Evolutionary conservation across 2,329 filamentous ascomycete species (phyloP), one percentile per base, ranked within the genome.

Genomic region (Elsinoe australis): DNA sequence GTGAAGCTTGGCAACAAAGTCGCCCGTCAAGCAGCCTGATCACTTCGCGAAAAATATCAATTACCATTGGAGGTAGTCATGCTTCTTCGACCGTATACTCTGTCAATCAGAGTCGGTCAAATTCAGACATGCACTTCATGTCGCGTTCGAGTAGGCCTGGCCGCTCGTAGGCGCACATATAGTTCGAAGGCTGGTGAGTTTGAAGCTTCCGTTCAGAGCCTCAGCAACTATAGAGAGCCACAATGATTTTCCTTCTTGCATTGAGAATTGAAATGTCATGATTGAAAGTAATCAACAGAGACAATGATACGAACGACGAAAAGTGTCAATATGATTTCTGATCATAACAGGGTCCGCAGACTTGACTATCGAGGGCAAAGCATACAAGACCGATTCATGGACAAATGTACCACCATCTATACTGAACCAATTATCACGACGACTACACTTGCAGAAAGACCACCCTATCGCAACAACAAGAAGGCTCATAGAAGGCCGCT

Each of bases 401-500:
- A 92, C 84, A 66, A 98, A 98, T 66, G 75, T 85, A 10, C 82
- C 90, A 3, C 59, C 76, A 19, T 83, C 82, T 49, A 89, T 98
- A 53, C 70, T 88, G 39, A 72, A 80, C 17, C 80, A 85, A 49
- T 76, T 94, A 39, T 75, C 80, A 38, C 83, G 87, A 53, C 80
- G 78, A 48, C 74, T 98, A n/a, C 92, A 98, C 66, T 76, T 94
- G n/a, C 81, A 92, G 61, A 78, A 82, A 52, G 82, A 95, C 66
- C 92, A 98, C 61, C 92, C 92, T 18, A 75, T 98, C 28, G 80
- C 79, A 56, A 94, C 96, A 59, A 96, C 92, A 8, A 82, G 92
- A 31, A 80, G 88, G 59, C 83, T 98, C 53, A 94, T 98, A 61
- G 86, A 96, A 70, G 87, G 86, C 48, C 82, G 83, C 53, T 98